phyloP scores from a whole-genome alignment of 1,284 basidiomycete genomes.

The Leccinum subrobustum region DNA sequence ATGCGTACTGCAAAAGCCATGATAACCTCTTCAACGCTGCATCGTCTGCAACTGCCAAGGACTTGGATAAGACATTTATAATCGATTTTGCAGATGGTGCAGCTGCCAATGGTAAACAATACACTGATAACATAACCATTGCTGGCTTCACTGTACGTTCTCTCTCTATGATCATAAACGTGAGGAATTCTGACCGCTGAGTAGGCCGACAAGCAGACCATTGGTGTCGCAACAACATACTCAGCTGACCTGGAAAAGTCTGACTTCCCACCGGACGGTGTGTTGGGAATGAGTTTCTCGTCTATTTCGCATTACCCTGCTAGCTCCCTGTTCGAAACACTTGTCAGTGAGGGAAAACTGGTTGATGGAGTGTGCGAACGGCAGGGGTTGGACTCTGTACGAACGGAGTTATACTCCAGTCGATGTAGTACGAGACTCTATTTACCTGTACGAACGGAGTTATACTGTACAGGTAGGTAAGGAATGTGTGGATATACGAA shows the following conservation, averaged over 20 bases:
- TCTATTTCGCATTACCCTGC: no score
- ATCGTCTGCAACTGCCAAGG: neutral
- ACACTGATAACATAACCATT: neutral
- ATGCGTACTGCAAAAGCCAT: neutral
- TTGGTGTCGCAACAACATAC: neutral
- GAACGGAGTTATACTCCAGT: no score
- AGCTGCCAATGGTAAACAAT: neutral
- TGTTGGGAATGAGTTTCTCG: neutral
- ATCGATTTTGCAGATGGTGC: neutral
- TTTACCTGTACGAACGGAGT: no score
- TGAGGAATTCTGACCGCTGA: accelerated
- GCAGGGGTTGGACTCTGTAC: no score
- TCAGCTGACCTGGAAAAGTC: neutral
- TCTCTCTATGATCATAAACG: accelerated
- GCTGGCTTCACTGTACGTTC: neutral
- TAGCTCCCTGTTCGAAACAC: no score
- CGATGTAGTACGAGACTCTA: no score
- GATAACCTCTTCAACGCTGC: neutral
- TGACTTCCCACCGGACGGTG: accelerated
- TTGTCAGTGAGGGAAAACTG: no score
- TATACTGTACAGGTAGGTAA: no score
- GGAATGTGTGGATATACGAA: no score
- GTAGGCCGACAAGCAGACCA: neutral
- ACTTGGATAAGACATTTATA: neutral
- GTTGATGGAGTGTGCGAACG: accelerated